Conservation (phyloP, 1,284 basidiomycete genomes). For the Puccinia polysora region DNA sequence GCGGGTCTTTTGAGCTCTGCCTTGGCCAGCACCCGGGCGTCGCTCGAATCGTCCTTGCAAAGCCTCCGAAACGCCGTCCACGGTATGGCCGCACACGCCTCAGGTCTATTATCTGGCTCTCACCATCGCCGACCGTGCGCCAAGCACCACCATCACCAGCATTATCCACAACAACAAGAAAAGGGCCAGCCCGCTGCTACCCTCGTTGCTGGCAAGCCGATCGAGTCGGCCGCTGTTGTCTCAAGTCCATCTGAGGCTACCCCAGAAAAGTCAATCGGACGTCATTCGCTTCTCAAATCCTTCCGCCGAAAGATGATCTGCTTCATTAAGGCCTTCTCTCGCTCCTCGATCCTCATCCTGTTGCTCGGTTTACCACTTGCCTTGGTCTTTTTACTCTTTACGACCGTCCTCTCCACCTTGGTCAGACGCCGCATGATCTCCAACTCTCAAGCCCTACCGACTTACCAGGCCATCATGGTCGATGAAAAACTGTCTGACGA, state of each 20-base stretch:
- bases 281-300: background rate
- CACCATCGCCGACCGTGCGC: background rate
- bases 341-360: conserved; percentile 13
- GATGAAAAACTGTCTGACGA: background rate
- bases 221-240: background rate
- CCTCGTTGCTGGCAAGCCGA: background rate
- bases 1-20: background rate
- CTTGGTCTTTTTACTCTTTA: conserved; percentile 11
- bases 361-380: conserved; percentile 5
- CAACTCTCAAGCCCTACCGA: background rate
- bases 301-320: conserved; percentile 9
- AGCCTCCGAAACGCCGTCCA: background rate
- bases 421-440: background rate
- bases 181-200: background rate
- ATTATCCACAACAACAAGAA: background rate
- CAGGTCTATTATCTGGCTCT: background rate
- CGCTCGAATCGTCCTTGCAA: conserved; percentile 5
- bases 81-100: conserved; percentile 1
- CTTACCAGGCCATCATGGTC: background rate
- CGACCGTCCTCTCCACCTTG: background rate
- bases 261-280: background rate
- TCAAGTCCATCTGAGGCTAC: background rate
- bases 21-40: conserved; percentile 3
- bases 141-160: conserved; percentile 11
- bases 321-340: conserved; percentile 7